phyloP scores from a whole-genome alignment of 345 rosid genomes.

The Populus tremula region DNA sequence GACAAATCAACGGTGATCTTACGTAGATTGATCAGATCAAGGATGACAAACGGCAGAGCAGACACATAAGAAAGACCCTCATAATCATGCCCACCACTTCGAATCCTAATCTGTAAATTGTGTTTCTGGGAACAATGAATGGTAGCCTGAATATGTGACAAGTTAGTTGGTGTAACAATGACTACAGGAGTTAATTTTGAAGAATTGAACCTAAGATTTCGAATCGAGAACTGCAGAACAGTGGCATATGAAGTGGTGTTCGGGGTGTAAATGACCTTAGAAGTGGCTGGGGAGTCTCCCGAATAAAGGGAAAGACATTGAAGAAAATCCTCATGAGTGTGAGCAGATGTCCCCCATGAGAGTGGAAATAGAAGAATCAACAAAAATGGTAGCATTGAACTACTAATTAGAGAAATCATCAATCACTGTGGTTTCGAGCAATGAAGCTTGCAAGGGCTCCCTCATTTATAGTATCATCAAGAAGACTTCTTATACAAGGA shows the following conservation, averaged over 20 bases:
- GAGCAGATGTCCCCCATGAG: background rate
- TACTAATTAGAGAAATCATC: background rate
- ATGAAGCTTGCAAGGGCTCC: no score
- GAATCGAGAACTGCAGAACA: background rate
- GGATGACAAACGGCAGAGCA: background rate
- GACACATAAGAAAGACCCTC: background rate
- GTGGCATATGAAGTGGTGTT: background rate
- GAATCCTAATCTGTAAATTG: background rate
- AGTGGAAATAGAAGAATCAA: background rate
- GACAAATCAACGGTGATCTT: background rate
- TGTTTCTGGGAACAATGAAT: background rate
- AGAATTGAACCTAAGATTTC: background rate
- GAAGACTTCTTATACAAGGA: no score
- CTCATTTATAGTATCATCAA: no score
- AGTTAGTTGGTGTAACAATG: background rate
- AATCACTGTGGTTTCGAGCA: no score
- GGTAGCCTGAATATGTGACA: background rate
- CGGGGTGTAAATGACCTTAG: background rate
- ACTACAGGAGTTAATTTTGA: background rate
- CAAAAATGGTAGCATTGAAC: background rate
- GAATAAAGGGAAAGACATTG: background rate
- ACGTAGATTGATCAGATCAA: background rate
- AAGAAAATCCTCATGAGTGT: background rate
- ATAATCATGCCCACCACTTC: background rate
- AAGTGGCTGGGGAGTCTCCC: background rate